phyloP scores from a whole-genome alignment of 2,329 filamentous ascomycete genomes.

The Pseudopyricularia javanii region DNA sequence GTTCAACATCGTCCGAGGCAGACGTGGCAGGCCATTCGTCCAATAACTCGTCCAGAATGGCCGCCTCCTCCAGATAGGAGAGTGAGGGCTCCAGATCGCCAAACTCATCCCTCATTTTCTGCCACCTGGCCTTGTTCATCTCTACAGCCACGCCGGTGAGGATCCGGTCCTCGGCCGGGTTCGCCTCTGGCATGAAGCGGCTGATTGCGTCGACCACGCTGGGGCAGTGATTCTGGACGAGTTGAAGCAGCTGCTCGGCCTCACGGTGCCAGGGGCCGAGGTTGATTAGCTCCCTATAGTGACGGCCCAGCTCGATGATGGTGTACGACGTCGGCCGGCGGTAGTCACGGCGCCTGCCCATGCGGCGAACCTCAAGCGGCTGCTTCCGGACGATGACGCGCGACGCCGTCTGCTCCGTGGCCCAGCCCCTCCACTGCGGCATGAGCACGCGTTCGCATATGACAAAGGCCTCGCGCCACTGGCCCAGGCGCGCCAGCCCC shows the following conservation, averaged over 20 bases:
- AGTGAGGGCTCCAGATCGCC: background rate
- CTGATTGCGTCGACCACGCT: background rate
- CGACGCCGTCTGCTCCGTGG: background rate
- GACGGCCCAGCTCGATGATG: conserved; percentile 33
- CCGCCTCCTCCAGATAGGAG: background rate
- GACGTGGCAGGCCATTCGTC: background rate
- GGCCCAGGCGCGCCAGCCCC: conserved; percentile 46
- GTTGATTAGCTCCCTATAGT: conserved; percentile 36
- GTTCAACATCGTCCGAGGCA: background rate
- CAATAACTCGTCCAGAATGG: background rate
- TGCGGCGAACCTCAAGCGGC: conserved; percentile 24
- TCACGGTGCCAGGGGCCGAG: conserved; percentile 34
- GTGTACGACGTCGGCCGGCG: conserved; percentile 30
- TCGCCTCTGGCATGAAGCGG: background rate
- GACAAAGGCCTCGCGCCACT: conserved; percentile 55
- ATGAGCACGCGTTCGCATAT: conserved; percentile 71
- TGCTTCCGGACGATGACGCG: conserved; percentile 11
- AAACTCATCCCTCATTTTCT: background rate
- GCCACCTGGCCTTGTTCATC: background rate
- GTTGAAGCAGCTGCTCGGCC: conserved; percentile 22
- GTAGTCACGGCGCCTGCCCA: conserved; percentile 21
- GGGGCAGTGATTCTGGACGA: background rate
- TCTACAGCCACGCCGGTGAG: background rate
- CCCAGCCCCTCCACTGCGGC: conserved; percentile 67
- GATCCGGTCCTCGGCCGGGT: background rate